Conservation (phyloP, 371 early-diverging fungal genomes). For the Smittium culicis region DNA sequence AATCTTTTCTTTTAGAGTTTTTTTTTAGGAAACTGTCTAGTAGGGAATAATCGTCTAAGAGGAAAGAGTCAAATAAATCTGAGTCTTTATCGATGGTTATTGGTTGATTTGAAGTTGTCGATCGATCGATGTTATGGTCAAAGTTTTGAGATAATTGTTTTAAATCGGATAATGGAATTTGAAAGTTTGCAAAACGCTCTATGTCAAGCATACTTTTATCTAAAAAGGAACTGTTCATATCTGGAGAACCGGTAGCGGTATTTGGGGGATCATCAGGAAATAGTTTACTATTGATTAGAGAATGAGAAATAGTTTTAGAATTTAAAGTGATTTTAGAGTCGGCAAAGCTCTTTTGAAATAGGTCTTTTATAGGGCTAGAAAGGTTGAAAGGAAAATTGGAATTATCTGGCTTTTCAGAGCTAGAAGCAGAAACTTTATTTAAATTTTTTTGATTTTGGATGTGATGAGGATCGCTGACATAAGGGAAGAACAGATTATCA, state of each 20-base stretch:
- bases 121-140: neutral
- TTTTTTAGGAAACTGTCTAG: neutral
- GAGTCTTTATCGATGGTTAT: neutral
- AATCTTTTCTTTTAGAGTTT: neutral
- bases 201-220: neutral
- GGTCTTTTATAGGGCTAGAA: too few relatives aligned
- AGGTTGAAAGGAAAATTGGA: too few relatives aligned
- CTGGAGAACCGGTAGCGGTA: constrained; percentile 5
- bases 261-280: constrained; percentile 7
- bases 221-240: neutral
- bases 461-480: neutral
- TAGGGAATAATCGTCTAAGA: neutral
- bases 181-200: neutral
- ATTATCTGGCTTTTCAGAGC: neutral
- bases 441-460: neutral
- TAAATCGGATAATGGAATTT: neutral
- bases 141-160: neutral
- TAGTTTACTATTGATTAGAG: neutral
- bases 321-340: neutral
- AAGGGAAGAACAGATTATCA: neutral
- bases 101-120: neutral
- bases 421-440: neutral
- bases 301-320: neutral
- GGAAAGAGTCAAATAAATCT: neutral
- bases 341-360: too few relatives aligned